Base-by-base conservation (phyloP, 2,329 filamentous ascomycete species). In the Elsinoe australis region DNA sequence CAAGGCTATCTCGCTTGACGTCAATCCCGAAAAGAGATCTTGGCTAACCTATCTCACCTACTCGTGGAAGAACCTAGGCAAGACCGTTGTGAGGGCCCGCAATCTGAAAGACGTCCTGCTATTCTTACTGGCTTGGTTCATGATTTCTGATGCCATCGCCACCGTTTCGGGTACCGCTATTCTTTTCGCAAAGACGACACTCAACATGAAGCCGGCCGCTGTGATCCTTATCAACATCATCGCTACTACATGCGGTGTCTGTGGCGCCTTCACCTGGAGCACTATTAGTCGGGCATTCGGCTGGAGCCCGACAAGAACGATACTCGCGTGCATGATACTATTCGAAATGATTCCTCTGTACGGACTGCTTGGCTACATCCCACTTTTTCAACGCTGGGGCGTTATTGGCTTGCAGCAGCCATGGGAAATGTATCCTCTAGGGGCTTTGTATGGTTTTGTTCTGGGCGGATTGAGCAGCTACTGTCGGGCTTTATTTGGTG, bases 351-450 rank as follows among this genome's bases (percentile, higher is more conserved):
- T 98, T 44, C 92, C 92, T 0, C 61, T 96, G 1, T 98, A 98
- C 59, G 90, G 89, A 0, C 73, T 98, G 9, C 68, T 94, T 14
- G 89, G 89, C 1, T 95, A 92, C 60, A 73, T 96, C 12, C 87
- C 89, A 0, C 79, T 86, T 5, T 75, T 98, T 38, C 76, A 80
- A 57, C 69, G 73, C 5, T 79, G 84, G 65, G 89, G 87, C 0
- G 80, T 86, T 4, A 69, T 88, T 32, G 92, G 92, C 1, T 73
- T 98, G n/a, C 88, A 95, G 64, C 82, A 92, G 61, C 83, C 86
- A 2, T 95, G 88, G 86, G 92, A 98, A 59, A 95, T 98, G 87
- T 96, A 92, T 58, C 86, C 87, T 0, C 69, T 98, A 1, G 89
- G 87, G 0, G 85, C 85, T 2, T 79, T 96, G 9, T 96, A 95